Evolutionary conservation across 306 rosid genomes (phyloP).

Genomic region (Trichosanthes cucumerina): DNA sequence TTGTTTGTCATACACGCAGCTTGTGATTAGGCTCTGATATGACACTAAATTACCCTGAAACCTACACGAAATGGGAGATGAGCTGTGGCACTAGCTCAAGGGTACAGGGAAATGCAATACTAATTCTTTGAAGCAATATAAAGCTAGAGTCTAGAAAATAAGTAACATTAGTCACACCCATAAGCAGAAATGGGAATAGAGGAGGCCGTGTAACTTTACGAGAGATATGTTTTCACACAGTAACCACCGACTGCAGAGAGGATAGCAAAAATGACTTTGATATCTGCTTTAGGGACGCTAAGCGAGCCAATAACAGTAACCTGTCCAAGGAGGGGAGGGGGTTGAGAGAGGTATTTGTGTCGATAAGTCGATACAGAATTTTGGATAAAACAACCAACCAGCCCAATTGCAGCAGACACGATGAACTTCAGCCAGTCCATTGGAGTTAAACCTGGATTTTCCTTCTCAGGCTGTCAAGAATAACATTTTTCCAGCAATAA

Average conservation of each 20-base stretch:
- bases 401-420: constrained; percentile 71
- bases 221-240: constrained; percentile 74
- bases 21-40: constrained; percentile 84
- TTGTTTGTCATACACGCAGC: constrained; percentile 87
- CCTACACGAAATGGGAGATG: constrained; percentile 21
- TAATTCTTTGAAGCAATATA: constrained; percentile 7
- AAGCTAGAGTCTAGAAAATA: not conserved
- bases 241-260: constrained; percentile 76
- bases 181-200: constrained; percentile 3
- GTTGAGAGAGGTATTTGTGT: not conserved
- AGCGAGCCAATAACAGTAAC: constrained; percentile 74
- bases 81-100: not conserved
- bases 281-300: constrained; percentile 71
- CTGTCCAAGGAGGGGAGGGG: constrained; percentile 26
- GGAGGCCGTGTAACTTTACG: constrained; percentile 34
- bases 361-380: not conserved
- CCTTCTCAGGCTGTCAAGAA: constrained; percentile 75
- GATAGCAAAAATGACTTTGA: constrained; percentile 71
- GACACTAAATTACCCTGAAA: constrained; percentile 74
- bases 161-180: not conserved
- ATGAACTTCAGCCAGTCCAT: constrained; percentile 95
- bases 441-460: constrained; percentile 93
- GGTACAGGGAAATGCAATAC: not conserved
- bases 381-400: constrained; percentile 39
- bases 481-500: not conserved